Conservation (phyloP, 129 eudicot genomes). For the Pseudognaphalium luteoalbum region DNA sequence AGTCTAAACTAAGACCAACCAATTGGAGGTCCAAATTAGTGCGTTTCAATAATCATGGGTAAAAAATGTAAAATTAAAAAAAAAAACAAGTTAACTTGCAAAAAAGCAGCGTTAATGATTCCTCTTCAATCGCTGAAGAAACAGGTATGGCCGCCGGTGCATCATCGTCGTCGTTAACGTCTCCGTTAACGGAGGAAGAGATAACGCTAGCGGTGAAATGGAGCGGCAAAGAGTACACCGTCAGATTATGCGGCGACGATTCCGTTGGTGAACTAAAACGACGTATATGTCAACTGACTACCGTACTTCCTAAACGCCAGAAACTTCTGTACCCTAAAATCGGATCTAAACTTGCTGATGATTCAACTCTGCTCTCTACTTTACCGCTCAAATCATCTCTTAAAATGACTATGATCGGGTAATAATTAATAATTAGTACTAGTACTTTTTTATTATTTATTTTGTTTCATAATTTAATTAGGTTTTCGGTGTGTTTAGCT, state of each 20-base stretch:
- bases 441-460: neutral
- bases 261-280: slow-evolving; percentile 87
- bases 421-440: neutral
- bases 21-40: slow-evolving; percentile 4
- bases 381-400: slow-evolving; percentile 83
- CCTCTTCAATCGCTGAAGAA: neutral
- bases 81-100: slow-evolving; percentile 12
- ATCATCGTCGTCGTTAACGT: slow-evolving; percentile 55
- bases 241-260: slow-evolving; percentile 82
- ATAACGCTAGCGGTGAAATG: slow-evolving; percentile 88
- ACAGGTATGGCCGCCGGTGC: slow-evolving; percentile 40
- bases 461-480: neutral
- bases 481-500: neutral
- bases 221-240: slow-evolving; percentile 94
- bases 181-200: slow-evolving; percentile 82
- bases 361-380: slow-evolving; percentile 61
- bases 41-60: neutral
- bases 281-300: slow-evolving; percentile 78
- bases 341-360: slow-evolving; percentile 77
- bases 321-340: slow-evolving; percentile 99
- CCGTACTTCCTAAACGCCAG: slow-evolving; percentile 91
- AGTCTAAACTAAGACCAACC: neutral
- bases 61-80: neutral
- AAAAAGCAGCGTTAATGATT: neutral
- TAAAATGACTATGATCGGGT: slow-evolving; percentile 99